Evolutionary conservation across 2,329 filamentous ascomycete genomes (phyloP), one percentile per base, ranked within the genome.

Genomic region (Colletotrichum liaoningense): DNA sequence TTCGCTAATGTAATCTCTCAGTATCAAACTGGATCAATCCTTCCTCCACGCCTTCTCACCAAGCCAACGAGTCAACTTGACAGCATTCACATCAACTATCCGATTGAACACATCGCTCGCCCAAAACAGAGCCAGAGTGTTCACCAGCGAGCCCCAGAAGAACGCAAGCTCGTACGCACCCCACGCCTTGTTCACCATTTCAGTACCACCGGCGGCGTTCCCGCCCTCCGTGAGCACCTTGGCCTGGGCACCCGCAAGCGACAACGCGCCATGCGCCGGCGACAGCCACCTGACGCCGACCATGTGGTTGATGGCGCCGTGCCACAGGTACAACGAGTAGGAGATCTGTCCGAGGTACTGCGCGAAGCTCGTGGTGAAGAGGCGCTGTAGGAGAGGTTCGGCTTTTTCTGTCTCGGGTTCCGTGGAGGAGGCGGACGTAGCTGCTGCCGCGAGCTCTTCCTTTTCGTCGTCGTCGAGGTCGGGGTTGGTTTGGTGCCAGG

Each of bases 321-420:
- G 90, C 82, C 91, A 87, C 14, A 92, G 84, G 78, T 92, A 92
- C 24, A 92, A 77, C 60, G 88, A 86, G 77, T 89, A 92, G 59
- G 88, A 90, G 75, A 92, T 87, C 76, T 86, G 86, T 69, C 90
- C 90, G 5, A 92, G 81, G 79, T 91, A 92, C 77, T 90, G 89
- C 2, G 89, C 82, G n/a, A 84, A 76, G 3, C 74, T 78, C 5
- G 83, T 81, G 75, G 86, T 87, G 79, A 91, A 90, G 67, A 89
- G 80, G 19, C 82, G 80, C 76, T 88, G 82, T 86, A 86, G 9
- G 76, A 80, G 2, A 78, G 78, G 9, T 84, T 86, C 67, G 85
- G 84, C 42, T 11, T 1, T 49, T 22, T n/a, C 19, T 49, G 16
- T 85, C 88, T 80, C 1, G 87, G 84, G 4, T 88, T 88, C 24